Conservation (phyloP, 2,329 filamentous ascomycete species). For the Plectosphaerella plurivora region DNA sequence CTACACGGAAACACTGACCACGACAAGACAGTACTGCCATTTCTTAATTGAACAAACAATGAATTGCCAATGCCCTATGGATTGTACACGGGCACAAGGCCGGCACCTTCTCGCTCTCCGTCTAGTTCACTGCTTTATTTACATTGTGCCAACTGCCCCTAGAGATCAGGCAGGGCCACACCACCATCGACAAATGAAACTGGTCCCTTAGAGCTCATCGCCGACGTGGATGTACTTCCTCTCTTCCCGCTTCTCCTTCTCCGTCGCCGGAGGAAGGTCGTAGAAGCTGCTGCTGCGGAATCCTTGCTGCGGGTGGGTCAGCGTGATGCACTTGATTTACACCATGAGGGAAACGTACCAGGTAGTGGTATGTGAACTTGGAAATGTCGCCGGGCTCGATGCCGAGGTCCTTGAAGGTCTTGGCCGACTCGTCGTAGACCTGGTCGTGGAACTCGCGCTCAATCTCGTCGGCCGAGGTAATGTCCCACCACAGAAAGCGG, state of each 20-base stretch:
- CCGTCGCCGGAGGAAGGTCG: slow-evolving; percentile 89
- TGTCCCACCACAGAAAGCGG: slow-evolving; percentile 83
- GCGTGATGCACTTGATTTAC: background rate
- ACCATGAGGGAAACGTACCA: slow-evolving; percentile 58
- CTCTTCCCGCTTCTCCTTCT: slow-evolving; percentile 91
- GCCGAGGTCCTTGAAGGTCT: slow-evolving; percentile 91
- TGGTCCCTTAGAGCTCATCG: slow-evolving; percentile 67
- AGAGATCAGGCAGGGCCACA: background rate
- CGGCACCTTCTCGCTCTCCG: background rate
- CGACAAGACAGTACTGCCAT: no score
- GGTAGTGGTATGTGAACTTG: slow-evolving; percentile 87
- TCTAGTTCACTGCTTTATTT: slow-evolving; percentile 5
- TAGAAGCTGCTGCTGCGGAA: slow-evolving; percentile 87
- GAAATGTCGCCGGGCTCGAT: slow-evolving; percentile 85
- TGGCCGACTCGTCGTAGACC: slow-evolving; percentile 81
- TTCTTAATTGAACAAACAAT: background rate
- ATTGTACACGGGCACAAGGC: background rate
- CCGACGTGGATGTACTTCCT: slow-evolving; percentile 95
- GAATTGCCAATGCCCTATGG: background rate
- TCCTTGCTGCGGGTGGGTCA: slow-evolving; percentile 58
- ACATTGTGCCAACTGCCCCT: slow-evolving; percentile 16
- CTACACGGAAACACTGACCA: no score
- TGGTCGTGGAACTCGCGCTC: slow-evolving; percentile 94
- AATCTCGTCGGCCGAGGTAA: slow-evolving; percentile 76
- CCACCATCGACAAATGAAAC: background rate